Evolutionary conservation across 257 asterid species (phyloP).

Genomic region (Ballota nigra): DNA sequence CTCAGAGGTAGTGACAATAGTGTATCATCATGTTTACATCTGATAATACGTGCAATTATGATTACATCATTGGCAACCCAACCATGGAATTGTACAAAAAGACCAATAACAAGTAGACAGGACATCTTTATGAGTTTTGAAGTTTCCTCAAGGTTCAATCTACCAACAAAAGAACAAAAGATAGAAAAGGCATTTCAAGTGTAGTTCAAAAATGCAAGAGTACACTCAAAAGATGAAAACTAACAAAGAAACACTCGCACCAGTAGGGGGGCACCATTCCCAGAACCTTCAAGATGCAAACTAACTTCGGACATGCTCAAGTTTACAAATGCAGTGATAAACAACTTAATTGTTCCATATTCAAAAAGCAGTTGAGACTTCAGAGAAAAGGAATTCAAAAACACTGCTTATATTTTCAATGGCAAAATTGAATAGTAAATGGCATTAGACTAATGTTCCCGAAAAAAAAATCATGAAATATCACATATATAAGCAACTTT

Average conservation of each 20-base stretch:
- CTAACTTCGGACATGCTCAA: no score
- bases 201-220: not conserved
- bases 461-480: not conserved
- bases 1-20: not conserved
- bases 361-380: not conserved
- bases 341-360: not conserved
- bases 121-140: not conserved
- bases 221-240: not conserved
- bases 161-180: no score
- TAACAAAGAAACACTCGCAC: not conserved
- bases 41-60: not conserved
- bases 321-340: not conserved
- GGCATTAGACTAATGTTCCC: not conserved
- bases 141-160: not conserved
- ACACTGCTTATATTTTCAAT: not conserved
- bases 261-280: not conserved
- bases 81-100: not conserved
- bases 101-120: not conserved
- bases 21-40: not conserved
- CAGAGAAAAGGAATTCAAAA: not conserved
- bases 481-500: not conserved
- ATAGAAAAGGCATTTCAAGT: no score
- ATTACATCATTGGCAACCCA: conserved; percentile 9
- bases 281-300: not conserved
- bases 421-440: not conserved